Evolutionary conservation across 768 basidiomycete genomes (phyloP), one percentile per base, ranked within the genome.

Genomic region (Tricholoma bakamatsutake): DNA sequence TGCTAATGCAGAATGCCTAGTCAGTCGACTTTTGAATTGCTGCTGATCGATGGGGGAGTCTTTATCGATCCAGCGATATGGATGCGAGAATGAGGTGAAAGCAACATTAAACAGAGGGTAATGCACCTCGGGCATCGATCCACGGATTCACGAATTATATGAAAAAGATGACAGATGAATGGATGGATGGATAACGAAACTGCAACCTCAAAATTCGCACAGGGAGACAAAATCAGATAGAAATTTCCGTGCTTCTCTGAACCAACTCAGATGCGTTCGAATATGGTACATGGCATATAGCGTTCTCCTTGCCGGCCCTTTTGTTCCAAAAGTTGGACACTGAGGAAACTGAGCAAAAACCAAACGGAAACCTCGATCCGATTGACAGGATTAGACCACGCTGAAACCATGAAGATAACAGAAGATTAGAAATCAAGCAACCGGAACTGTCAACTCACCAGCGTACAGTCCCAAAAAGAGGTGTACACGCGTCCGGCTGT

Each of bases 401-500:
- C 46, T 31, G 46, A 48, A 30, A n/a, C 46, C 46, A 48, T 30
- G 46, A 31, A 48, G 46, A 48, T 48, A 48, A 48, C 21, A 45
- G 43, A 45, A 45, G 43, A 27, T 42, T 45, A 13, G 46, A 17
- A 31, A 4, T 28, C 46, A 47, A 6, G 24, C 4, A 47, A 3
- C 28, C 12, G 46, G 28, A 48, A n/a, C 28, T 48, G 46, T 48
- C 46, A 48, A 48, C 28, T 31, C 28, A 30, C 46, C n/a, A 31
- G 11, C 46, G 28, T 13, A 30, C 46, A 5, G 17, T 17, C 13
- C 46, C 8, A 48, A 48, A 24, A 30, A 48, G 28, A 48, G 46
- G 28, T n/a, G 46, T 30, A 15, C 46, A 48, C 46, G 28, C 46
- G 28, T 31, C 46, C 28, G 46, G 46, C 46, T 48, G 5, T 43